Percentiles rank a stretch among this genome's conserved stretches.
phyloP scores from a whole-genome alignment of 768 basidiomycete species.

The Xerocomus spinulosus region DNA sequence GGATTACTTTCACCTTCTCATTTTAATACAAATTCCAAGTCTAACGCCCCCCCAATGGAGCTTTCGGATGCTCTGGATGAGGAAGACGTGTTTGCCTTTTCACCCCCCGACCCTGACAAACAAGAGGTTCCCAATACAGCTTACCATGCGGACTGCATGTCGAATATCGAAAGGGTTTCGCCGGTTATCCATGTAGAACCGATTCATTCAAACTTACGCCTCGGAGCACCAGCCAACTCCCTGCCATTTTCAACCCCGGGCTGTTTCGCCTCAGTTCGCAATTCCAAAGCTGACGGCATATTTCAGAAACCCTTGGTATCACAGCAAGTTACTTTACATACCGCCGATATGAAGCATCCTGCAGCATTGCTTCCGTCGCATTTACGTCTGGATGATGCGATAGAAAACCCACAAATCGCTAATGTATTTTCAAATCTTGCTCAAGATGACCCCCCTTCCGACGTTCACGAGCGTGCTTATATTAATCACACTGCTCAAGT shows the following conservation, averaged over 20 bases:
- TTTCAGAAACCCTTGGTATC: constrained; percentile 3
- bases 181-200: neutral
- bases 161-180: neutral
- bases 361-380: constrained; percentile 3
- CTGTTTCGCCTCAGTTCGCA: constrained; percentile 12
- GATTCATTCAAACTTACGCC: neutral
- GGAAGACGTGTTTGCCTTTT: constrained; percentile 28
- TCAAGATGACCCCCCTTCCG: constrained; percentile 12
- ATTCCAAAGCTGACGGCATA: neutral
- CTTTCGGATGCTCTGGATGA: constrained; percentile 6
- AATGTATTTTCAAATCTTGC: constrained; percentile 4
- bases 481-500: neutral
- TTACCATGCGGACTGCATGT: neutral
- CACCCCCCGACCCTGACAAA: constrained; percentile 20
- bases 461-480: constrained; percentile 6
- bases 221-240: neutral
- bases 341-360: constrained; percentile 8
- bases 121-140: neutral
- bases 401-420: constrained; percentile 1
- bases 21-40: constrained; percentile 1
- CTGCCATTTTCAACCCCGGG: constrained; percentile 27
- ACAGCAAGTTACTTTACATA: constrained; percentile 9
- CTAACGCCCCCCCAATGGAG: neutral
- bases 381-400: constrained; percentile 19
- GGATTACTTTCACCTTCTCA: constrained; percentile 25